These are phyloP conservation scores for Neonectria hederae DNA, from an alignment of 2,329 filamentous ascomycete species.

Conservation along the genomic window DNA sequence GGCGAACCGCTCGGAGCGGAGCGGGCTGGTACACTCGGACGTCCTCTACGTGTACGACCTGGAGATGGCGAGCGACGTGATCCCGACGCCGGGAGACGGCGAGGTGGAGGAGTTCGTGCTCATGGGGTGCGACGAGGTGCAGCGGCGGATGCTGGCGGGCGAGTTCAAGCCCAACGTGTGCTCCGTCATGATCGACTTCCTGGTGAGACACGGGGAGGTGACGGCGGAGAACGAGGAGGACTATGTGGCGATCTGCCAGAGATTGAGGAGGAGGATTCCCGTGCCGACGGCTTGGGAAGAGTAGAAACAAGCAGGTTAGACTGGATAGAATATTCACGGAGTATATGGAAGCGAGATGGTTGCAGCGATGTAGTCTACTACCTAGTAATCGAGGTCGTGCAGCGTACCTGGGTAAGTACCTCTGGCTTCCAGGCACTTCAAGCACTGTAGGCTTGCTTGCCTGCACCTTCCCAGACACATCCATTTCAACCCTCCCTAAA, in stretches of 20 bases:
- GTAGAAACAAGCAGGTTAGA: neutral
- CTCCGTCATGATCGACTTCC: constrained; percentile 81
- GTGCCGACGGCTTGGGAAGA: constrained; percentile 46
- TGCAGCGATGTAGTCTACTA: neutral
- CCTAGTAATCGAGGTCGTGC: too few species aligned
- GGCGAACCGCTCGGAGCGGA: constrained; percentile 42
- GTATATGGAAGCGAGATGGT: neutral
- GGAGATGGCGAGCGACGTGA: constrained; percentile 65
- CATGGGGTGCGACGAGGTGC: constrained; percentile 68
- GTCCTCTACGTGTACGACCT: constrained; percentile 78
- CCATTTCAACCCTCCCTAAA: neutral
- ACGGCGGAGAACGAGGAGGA: constrained; percentile 76
- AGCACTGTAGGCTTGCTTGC: constrained; percentile 6
- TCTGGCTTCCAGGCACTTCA: neutral
- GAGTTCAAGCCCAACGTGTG: constrained; percentile 90
- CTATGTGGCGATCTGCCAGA: constrained; percentile 72
- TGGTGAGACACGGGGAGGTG: constrained; percentile 78
- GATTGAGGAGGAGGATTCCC: constrained; percentile 56
- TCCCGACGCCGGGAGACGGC: constrained; percentile 75
- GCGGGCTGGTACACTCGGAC: constrained; percentile 48
- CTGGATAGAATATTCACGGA: neutral
- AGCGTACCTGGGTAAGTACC: too few species aligned
- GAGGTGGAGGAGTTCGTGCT: constrained; percentile 82
- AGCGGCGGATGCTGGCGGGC: constrained; percentile 67
- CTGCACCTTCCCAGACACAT: constrained; percentile 14